phyloP scores from a whole-genome alignment of 116 monocot species.

The Trichopus zeylanicus region DNA sequence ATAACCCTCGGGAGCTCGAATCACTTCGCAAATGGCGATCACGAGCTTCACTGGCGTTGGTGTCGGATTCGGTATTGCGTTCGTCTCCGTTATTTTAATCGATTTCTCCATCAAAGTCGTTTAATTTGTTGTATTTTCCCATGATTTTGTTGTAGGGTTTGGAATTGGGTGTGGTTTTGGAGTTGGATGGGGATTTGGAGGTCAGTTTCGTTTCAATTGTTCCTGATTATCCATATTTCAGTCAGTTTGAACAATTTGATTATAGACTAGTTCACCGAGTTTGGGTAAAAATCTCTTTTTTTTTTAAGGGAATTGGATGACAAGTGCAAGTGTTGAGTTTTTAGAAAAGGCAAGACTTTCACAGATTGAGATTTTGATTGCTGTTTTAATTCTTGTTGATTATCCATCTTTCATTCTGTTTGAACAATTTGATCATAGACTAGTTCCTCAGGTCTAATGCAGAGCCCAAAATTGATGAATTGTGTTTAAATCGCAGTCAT shows the following conservation, averaged over 20 bases:
- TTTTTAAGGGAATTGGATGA: too few relatives aligned
- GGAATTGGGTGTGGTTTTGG: slow-evolving; percentile 96
- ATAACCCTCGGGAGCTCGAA: background rate
- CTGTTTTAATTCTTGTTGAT: too few relatives aligned
- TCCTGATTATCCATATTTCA: background rate
- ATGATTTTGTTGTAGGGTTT: slow-evolving; percentile 46
- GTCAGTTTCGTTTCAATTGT: slow-evolving; percentile 16
- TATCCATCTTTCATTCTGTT: too few relatives aligned
- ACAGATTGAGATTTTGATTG: too few relatives aligned
- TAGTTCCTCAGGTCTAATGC: too few relatives aligned
- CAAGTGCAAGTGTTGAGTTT: too few relatives aligned
- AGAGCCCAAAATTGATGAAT: too few relatives aligned
- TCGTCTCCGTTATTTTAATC: background rate
- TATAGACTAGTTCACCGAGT: too few relatives aligned
- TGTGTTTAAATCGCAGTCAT: too few relatives aligned
- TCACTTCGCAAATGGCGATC: slow-evolving; percentile 44
- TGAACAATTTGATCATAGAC: too few relatives aligned
- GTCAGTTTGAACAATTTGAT: background rate
- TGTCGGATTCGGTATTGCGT: slow-evolving; percentile 63
- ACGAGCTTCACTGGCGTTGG: slow-evolving; percentile 75
- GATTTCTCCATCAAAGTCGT: background rate
- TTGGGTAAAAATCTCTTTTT: too few relatives aligned
- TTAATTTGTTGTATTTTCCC: background rate
- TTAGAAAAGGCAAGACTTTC: too few relatives aligned
- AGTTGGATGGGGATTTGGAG: slow-evolving; percentile 98